A percentile compares a stretch with the other conserved stretches of the same genome.
Conservation (phyloP, 139 green algal species). For the Gonium pectorale region DNA sequence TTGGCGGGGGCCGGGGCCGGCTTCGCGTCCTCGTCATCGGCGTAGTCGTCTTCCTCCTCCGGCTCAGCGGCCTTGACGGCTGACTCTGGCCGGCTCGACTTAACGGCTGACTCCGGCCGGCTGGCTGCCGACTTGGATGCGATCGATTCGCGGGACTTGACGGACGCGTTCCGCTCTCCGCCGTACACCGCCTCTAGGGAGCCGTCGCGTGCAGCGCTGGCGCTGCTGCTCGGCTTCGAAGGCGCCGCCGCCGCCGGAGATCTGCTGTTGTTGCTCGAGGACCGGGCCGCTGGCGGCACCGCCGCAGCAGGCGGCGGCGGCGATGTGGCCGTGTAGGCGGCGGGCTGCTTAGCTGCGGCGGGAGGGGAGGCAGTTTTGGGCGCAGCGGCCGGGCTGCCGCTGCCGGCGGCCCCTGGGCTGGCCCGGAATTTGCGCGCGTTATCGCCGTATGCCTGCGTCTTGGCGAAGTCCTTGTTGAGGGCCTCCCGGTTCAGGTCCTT, state of each 20-base stretch:
- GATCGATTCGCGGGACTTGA: too few relatives aligned
- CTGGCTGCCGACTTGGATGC: neutral
- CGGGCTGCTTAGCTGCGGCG: neutral
- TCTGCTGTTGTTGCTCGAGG: too few relatives aligned
- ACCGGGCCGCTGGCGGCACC: neutral
- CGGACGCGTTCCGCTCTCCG: neutral
- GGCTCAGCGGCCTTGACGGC: neutral
- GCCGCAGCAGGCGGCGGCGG: too few relatives aligned
- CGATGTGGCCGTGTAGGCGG: too few relatives aligned
- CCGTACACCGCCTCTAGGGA: neutral
- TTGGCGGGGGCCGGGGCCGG: neutral
- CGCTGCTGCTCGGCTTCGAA: neutral
- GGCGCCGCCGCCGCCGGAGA: neutral
- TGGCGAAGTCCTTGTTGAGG: slow-evolving; percentile 45
- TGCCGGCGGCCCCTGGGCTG: neutral
- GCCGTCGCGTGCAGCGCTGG: neutral
- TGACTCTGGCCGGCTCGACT: neutral
- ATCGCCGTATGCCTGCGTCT: slow-evolving; percentile 40
- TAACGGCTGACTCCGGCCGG: neutral
- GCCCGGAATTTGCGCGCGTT: slow-evolving; percentile 48
- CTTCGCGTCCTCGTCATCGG: neutral
- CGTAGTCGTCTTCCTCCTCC: neutral
- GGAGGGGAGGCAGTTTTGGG: neutral
- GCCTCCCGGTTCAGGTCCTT: slow-evolving; percentile 24
- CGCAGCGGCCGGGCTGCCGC: neutral